These are phyloP conservation scores for Lachnellula hyalina DNA, from an alignment of 2,329 filamentous ascomycete genomes.

Conservation along the genomic window DNA sequence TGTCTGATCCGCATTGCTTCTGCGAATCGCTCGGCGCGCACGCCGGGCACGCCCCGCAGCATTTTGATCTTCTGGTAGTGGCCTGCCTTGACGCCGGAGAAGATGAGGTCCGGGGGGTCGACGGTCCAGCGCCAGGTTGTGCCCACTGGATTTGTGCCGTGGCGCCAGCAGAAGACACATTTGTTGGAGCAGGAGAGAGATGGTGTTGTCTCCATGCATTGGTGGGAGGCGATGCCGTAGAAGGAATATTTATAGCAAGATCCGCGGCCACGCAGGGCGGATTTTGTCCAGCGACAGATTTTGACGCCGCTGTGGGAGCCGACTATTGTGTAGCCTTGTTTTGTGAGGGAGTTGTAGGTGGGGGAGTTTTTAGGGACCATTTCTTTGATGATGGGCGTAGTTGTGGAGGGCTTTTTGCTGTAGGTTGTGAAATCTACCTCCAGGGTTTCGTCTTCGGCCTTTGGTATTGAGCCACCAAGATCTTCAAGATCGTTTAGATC, in stretches of 20 bases:
- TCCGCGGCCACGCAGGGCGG: conserved; percentile 83
- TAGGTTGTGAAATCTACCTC: conserved; percentile 85
- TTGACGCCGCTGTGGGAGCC: conserved; percentile 95
- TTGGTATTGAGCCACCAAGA: conserved; percentile 60
- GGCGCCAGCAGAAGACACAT: conserved; percentile 98
- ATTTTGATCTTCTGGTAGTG: conserved; percentile 99
- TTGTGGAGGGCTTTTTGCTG: conserved; percentile 42
- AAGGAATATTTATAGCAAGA: conserved; percentile 98
- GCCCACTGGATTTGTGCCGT: conserved; percentile 93
- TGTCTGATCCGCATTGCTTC: conserved; percentile 92
- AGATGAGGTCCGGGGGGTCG: conserved; percentile 84
- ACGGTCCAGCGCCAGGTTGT: conserved; percentile 97
- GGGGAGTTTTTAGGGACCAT: conserved; percentile 93
- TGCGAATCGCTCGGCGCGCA: conserved; percentile 83
- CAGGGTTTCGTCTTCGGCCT: conserved; percentile 45
- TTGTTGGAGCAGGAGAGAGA: conserved; percentile 97
- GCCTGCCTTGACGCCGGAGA: conserved; percentile 80
- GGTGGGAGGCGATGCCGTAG: conserved; percentile 92
- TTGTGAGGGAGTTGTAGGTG: conserved; percentile 83
- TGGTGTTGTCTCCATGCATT: conserved; percentile 97
- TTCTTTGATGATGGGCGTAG: conserved; percentile 59
- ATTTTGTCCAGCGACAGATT: conserved; percentile 98
- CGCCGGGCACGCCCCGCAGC: conserved; percentile 88
- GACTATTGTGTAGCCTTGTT: conserved; percentile 93
- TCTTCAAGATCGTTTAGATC: conserved; percentile 79